Evolutionary conservation across 2,329 filamentous ascomycete species (phyloP).

Genomic region (Sporothrix protearum): DNA sequence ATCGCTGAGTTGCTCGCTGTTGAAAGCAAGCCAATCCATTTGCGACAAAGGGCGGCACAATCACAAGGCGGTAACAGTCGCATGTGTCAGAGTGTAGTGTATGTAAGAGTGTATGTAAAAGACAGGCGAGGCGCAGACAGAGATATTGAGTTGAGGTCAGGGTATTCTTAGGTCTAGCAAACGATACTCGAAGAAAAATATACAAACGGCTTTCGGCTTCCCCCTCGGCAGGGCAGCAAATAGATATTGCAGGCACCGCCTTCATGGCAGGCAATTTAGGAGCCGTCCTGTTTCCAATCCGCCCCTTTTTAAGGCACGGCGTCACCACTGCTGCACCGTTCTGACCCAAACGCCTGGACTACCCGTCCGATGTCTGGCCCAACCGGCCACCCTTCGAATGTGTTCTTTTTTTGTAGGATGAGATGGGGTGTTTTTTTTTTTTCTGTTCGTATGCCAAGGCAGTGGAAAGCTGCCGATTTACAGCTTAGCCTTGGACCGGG

Average conservation of each 20-base stretch:
- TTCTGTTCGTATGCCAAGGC: not conserved
- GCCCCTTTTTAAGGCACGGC: not conserved
- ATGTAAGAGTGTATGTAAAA: not conserved
- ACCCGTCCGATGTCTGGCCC: not conserved
- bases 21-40: not conserved
- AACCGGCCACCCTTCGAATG: not conserved
- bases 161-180: not conserved
- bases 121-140: not conserved
- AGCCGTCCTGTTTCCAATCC: not conserved
- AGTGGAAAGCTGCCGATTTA: constrained; percentile 36
- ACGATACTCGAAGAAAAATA: constrained; percentile 12
- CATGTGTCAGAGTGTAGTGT: not conserved
- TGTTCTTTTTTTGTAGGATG: not conserved
- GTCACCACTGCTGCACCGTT: not conserved
- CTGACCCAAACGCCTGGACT: constrained; percentile 11
- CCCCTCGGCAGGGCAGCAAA: constrained; percentile 6
- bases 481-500: constrained; percentile 71
- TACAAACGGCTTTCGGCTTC: constrained; percentile 10
- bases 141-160: not conserved
- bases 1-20: constrained; percentile 15
- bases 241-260: constrained; percentile 7
- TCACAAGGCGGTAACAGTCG: not conserved
- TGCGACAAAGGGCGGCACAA: constrained; percentile 4
- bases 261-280: constrained; percentile 10
- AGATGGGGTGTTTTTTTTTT: not conserved